A percentile compares a stretch with the other conserved stretches of the same genome.
These are phyloP conservation scores for Mastigamoeba balamuthi DNA, from an alignment of 78 protist species.

Conservation along the genomic window DNA sequence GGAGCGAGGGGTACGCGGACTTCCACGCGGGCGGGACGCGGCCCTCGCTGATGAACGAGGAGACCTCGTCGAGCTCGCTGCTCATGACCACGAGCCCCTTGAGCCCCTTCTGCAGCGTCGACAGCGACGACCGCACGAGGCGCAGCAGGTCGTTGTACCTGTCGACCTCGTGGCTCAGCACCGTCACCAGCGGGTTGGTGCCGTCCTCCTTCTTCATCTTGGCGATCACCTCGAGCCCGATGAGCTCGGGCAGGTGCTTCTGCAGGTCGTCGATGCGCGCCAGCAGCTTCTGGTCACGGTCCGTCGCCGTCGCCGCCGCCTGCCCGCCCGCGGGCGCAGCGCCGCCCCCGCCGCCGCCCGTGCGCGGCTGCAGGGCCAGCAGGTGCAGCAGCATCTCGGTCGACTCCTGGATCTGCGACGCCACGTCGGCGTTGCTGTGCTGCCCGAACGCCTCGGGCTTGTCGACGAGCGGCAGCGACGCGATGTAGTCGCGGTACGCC, in stretches of 20 bases:
- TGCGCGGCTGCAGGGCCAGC: slow-evolving; percentile 59
- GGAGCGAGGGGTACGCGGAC: slow-evolving; percentile 56
- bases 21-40: slow-evolving; percentile 66
- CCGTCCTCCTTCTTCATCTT: neutral
- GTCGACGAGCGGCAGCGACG: slow-evolving; percentile 54
- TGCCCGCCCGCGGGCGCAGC: neutral
- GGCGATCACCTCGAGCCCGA: neutral
- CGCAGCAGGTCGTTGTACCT: slow-evolving; percentile 64
- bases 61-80: slow-evolving; percentile 60
- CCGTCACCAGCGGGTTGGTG: slow-evolving; percentile 52
- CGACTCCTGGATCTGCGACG: slow-evolving; percentile 56
- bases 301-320: slow-evolving; percentile 5
- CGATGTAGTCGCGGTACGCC: slow-evolving; percentile 45
- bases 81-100: slow-evolving; percentile 76
- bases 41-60: slow-evolving; percentile 9
- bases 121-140: slow-evolving; percentile 9
- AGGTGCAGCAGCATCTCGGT: slow-evolving; percentile 41
- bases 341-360: neutral
- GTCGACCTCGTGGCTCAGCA: slow-evolving; percentile 67
- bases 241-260: neutral
- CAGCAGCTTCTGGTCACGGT: slow-evolving; percentile 22
- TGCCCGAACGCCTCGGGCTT: slow-evolving; percentile 83
- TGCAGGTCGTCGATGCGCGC: slow-evolving; percentile 17
- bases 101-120: slow-evolving; percentile 48
- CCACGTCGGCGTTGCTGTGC: slow-evolving; percentile 82